Percentiles rank a stretch among this genome's conserved stretches.
These are phyloP conservation scores for Haematococcus sp. DNA, from an alignment of 139 green algal genomes.

Conservation along the genomic window DNA sequence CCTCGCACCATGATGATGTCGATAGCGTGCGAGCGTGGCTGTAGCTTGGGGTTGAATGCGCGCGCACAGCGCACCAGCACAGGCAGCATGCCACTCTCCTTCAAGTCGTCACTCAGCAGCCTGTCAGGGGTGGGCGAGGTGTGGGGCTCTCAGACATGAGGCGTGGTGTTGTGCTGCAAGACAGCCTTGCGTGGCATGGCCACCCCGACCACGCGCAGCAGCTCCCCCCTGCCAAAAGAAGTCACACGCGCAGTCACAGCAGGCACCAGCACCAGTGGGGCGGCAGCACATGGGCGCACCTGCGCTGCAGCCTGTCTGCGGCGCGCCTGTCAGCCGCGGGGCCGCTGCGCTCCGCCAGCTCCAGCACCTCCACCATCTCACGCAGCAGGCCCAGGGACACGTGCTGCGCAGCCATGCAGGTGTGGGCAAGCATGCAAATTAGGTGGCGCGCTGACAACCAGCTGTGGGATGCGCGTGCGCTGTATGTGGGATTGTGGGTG, in stretches of 20 bases:
- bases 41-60: slow-evolving; percentile 51
- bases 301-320: slow-evolving; percentile 71
- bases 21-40: slow-evolving; percentile 52
- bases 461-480: too few species aligned
- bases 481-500: too few species aligned
- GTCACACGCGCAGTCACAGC: too few species aligned
- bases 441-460: too few species aligned
- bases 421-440: neutral
- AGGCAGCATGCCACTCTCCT: slow-evolving; percentile 73
- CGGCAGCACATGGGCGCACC: too few species aligned
- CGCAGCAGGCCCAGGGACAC: slow-evolving; percentile 60
- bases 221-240: too few species aligned
- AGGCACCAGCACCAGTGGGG: too few species aligned
- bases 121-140: slow-evolving; percentile 22
- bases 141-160: neutral
- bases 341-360: slow-evolving; percentile 57
- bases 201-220: too few species aligned
- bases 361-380: slow-evolving; percentile 77
- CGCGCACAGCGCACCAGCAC: slow-evolving; percentile 58
- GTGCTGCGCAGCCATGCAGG: slow-evolving; percentile 37
- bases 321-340: slow-evolving; percentile 52
- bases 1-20: slow-evolving; percentile 49
- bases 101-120: slow-evolving; percentile 70
- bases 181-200: too few species aligned
- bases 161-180: slow-evolving; percentile 16